These are phyloP conservation scores for Biscutella laevigata DNA, from an alignment of 441 rosid genomes.

Conservation along the genomic window DNA sequence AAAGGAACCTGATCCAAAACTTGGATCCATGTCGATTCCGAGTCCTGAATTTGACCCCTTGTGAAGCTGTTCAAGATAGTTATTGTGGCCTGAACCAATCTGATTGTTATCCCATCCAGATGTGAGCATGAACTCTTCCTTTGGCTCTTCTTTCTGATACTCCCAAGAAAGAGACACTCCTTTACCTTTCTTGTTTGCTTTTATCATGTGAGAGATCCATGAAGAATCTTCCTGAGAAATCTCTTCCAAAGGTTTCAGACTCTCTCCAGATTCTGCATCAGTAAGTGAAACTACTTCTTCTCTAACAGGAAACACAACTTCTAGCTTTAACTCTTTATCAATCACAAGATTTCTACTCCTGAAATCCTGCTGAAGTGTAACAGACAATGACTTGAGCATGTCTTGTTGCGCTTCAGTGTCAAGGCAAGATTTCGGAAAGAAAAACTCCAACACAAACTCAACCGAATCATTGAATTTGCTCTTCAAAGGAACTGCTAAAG, in stretches of 20 bases:
- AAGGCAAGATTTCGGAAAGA: constrained; percentile 54
- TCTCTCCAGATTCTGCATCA: constrained; percentile 25
- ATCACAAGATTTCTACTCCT: constrained; percentile 37
- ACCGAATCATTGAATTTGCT: constrained; percentile 35
- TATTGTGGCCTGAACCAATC: constrained; percentile 14
- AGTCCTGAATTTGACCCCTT: constrained; percentile 24
- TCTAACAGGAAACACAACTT: constrained; percentile 28
- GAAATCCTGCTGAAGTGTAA: constrained; percentile 40
- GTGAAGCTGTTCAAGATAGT: constrained; percentile 22
- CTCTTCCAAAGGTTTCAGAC: constrained; percentile 32
- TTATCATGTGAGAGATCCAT: constrained; percentile 48
- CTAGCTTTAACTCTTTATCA: constrained; percentile 42
- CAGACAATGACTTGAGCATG: constrained; percentile 38
- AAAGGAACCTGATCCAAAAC: constrained; percentile 21
- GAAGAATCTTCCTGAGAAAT: constrained; percentile 34
- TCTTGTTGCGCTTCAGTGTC: constrained; percentile 38
- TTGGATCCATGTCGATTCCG: constrained; percentile 9
- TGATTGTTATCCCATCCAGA: constrained; percentile 34
- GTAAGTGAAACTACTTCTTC: constrained; percentile 21
- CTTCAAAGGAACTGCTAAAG: constrained; percentile 54
- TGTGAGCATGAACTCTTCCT: constrained; percentile 37
- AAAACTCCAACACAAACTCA: constrained; percentile 66
- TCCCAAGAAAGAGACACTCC: constrained; percentile 49
- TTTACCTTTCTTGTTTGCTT: constrained; percentile 43
- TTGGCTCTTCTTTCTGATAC: constrained; percentile 44